Evolutionary conservation across 208 protist genomes (phyloP).

Genomic region (Crithidia bombi): DNA sequence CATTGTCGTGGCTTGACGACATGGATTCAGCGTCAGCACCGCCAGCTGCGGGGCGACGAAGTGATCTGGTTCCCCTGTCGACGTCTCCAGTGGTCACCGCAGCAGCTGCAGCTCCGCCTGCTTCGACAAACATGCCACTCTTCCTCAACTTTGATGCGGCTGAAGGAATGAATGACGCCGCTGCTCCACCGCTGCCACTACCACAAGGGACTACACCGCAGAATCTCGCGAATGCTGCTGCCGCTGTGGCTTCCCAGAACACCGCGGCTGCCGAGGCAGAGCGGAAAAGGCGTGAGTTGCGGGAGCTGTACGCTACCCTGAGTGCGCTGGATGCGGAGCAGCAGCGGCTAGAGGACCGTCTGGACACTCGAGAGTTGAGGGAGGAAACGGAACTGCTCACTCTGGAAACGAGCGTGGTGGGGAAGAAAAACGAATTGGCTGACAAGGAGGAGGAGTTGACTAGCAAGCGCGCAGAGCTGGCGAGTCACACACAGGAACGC

Average conservation of each 20-base stretch:
- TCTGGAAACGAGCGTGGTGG: slow-evolving; percentile 54
- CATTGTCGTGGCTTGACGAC: slow-evolving; percentile 28
- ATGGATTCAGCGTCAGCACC: not conserved
- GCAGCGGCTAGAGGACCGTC: slow-evolving; percentile 32
- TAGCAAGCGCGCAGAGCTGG: slow-evolving; percentile 26
- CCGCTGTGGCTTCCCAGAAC: not conserved
- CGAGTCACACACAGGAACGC: slow-evolving; percentile 37
- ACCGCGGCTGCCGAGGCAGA: slow-evolving; percentile 8
- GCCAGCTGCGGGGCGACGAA: not conserved
- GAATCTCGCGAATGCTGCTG: not conserved
- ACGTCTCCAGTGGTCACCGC: not conserved
- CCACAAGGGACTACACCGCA: not conserved
- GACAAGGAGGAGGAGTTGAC: slow-evolving; percentile 33
- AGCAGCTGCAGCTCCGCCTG: not conserved
- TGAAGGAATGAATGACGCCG: not conserved
- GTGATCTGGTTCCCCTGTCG: not conserved
- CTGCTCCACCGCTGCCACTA: not conserved
- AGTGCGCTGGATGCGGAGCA: slow-evolving; percentile 61
- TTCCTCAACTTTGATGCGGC: slow-evolving; percentile 28
- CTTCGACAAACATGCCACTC: not conserved
- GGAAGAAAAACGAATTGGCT: slow-evolving; percentile 57
- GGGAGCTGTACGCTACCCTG: slow-evolving; percentile 48
- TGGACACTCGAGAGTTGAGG: slow-evolving; percentile 55
- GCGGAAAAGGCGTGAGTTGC: slow-evolving; percentile 22
- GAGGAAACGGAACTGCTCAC: slow-evolving; percentile 63